These are phyloP conservation scores for Curvularia lunata DNA, from an alignment of 2,329 filamentous ascomycete genomes.

Conservation along the genomic window DNA sequence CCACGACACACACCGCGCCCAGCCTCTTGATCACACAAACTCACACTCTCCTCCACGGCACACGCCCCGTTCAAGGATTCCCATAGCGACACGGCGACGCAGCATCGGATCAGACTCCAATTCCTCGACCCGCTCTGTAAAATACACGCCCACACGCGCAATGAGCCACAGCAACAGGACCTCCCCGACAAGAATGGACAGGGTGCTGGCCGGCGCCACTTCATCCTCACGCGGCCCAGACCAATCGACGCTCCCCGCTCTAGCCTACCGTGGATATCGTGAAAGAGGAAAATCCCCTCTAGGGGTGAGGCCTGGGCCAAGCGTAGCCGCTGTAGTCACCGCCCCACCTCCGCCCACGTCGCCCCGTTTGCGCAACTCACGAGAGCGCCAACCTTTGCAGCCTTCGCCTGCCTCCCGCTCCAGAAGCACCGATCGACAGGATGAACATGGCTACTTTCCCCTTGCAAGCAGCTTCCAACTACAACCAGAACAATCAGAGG, in stretches of 20 bases:
- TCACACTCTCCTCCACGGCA: conserved; percentile 26
- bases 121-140: conserved; percentile 44
- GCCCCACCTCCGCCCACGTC: conserved; percentile 40
- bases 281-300: conserved; percentile 42
- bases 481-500: conserved; percentile 16
- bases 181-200: conserved; percentile 37
- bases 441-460: conserved; percentile 36
- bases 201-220: conserved; percentile 20
- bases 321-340: conserved; percentile 40
- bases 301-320: conserved; percentile 29
- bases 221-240: conserved; percentile 20
- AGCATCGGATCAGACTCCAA: conserved; percentile 46
- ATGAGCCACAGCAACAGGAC: conserved; percentile 32
- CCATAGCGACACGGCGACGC: conserved; percentile 39
- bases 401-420: conserved; percentile 32
- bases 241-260: conserved; percentile 33
- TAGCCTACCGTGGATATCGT: conserved; percentile 42
- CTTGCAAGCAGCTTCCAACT: conserved; percentile 19
- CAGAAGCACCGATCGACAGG: conserved; percentile 29
- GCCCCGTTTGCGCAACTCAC: conserved; percentile 44
- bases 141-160: conserved; percentile 34
- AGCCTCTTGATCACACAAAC: conserved; percentile 18
- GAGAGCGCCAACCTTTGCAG: conserved; percentile 41
- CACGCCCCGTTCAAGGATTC: conserved; percentile 45
- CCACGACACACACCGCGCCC: conserved; percentile 21